Percentiles rank a stretch among this genome's conserved stretches.
phyloP scores from a whole-genome alignment of 306 rosid species.

The Arachis hypogaea region DNA sequence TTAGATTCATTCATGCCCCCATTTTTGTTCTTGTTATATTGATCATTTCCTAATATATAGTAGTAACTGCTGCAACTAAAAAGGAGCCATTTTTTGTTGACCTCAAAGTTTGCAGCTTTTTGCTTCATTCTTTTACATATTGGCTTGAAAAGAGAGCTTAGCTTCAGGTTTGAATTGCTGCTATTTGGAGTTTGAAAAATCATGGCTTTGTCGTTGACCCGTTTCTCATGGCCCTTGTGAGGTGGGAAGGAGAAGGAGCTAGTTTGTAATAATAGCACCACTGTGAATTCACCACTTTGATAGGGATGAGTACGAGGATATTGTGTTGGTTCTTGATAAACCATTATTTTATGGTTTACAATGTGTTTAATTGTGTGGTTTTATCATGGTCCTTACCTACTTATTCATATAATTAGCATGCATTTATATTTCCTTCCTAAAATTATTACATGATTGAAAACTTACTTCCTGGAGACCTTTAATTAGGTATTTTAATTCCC shows the following conservation, averaged over 20 bases:
- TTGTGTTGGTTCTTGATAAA: slow-evolving; percentile 50
- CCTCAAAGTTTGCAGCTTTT: too few relatives aligned
- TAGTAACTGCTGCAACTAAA: slow-evolving; percentile 58
- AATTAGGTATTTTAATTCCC: too few relatives aligned
- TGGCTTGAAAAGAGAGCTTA: not conserved
- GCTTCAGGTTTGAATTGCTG: not conserved
- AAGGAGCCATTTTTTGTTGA: too few relatives aligned
- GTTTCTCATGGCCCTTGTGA: slow-evolving; percentile 69
- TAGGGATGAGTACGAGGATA: slow-evolving; percentile 55
- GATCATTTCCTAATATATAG: slow-evolving; percentile 42
- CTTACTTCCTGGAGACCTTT: too few relatives aligned
- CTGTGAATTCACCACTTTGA: slow-evolving; percentile 58
- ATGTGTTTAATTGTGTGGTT: too few relatives aligned
- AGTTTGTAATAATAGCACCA: slow-evolving; percentile 42
- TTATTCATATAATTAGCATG: too few relatives aligned
- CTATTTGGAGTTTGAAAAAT: slow-evolving; percentile 23
- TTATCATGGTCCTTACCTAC: too few relatives aligned
- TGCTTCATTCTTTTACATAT: too few relatives aligned
- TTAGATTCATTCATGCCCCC: slow-evolving; percentile 16
- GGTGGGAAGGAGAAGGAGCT: slow-evolving; percentile 61
- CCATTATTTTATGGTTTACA: too few relatives aligned
- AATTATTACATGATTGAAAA: too few relatives aligned
- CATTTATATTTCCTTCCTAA: too few relatives aligned
- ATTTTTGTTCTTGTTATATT: not conserved
- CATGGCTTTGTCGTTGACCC: slow-evolving; percentile 69